Evolutionary conservation across 345 rosid genomes (phyloP).

Genomic region (Gossypium raimondii): DNA sequence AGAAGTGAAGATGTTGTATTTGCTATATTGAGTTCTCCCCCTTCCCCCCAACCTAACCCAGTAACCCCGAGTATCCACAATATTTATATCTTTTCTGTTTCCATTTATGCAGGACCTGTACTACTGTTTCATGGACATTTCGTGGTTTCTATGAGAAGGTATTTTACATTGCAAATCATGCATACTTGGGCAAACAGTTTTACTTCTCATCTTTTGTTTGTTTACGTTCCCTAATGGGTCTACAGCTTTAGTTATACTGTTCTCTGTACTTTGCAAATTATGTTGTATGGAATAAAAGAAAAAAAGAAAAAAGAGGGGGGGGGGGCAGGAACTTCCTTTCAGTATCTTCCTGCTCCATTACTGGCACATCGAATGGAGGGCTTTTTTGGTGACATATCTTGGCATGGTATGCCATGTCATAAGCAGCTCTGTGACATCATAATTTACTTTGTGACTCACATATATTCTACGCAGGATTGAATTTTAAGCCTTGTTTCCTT

Average conservation of each 20-base stretch:
- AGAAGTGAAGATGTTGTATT: neutral
- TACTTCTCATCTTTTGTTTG: neutral
- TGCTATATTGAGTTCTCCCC: neutral
- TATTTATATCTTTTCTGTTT: constrained; percentile 11
- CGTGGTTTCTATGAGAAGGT: constrained; percentile 81
- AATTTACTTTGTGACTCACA: neutral
- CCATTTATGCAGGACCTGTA: constrained; percentile 53
- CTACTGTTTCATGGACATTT: constrained; percentile 77
- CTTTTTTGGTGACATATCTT: neutral
- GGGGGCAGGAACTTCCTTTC: neutral
- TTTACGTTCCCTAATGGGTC: neutral
- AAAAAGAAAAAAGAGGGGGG: too few species aligned
- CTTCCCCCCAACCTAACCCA: too few species aligned
- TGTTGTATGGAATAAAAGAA: neutral
- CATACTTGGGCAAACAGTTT: neutral
- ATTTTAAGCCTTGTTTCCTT: neutral
- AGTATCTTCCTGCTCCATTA: neutral
- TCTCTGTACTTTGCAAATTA: neutral
- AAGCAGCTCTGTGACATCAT: neutral
- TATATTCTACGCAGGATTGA: neutral
- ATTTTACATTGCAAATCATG: constrained; percentile 1
- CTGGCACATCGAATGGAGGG: neutral
- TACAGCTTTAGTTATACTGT: neutral
- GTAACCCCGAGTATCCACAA: neutral
- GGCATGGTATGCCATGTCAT: neutral